Conservation (phyloP, 1,284 basidiomycete genomes). For the Microstroma glucosiphilum region DNA sequence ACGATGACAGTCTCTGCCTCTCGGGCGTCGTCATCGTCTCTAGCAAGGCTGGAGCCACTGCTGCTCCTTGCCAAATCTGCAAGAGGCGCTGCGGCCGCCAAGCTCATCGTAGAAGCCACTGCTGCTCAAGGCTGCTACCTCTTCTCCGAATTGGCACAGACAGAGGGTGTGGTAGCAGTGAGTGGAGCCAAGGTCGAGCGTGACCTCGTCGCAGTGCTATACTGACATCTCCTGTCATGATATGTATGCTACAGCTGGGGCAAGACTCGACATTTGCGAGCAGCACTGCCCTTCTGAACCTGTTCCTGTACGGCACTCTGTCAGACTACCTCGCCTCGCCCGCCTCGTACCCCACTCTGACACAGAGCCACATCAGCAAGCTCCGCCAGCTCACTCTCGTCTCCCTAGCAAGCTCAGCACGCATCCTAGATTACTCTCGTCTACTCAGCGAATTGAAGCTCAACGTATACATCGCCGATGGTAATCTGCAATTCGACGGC, state of each 20-base stretch:
- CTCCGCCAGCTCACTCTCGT: slow-evolving; percentile 86
- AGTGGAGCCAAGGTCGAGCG: background rate
- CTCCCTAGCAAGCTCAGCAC: slow-evolving; percentile 50
- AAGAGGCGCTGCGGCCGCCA: slow-evolving; percentile 83
- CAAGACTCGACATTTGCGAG: slow-evolving; percentile 15
- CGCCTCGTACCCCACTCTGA: slow-evolving; percentile 52
- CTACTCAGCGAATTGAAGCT: slow-evolving; percentile 23
- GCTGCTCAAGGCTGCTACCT: slow-evolving; percentile 81
- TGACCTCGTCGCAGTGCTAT: background rate
- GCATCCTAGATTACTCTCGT: slow-evolving; percentile 20
- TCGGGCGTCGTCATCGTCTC: background rate
- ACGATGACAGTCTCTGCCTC: background rate
- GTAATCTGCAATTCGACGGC: slow-evolving; percentile 52
- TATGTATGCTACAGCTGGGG: slow-evolving; percentile 19
- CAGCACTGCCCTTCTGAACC: slow-evolving; percentile 59
- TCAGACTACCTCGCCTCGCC: slow-evolving; percentile 59
- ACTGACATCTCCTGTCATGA: slow-evolving; percentile 5
- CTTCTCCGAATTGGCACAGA: slow-evolving; percentile 77
- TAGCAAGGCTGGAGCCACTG: slow-evolving; percentile 62
- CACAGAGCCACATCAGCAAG: slow-evolving; percentile 68
- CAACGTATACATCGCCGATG: slow-evolving; percentile 55
- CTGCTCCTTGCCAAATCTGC: slow-evolving; percentile 80
- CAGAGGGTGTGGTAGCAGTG: slow-evolving; percentile 60
- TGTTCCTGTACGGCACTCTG: slow-evolving; percentile 84
- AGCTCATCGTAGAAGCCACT: slow-evolving; percentile 76